phyloP scores from a whole-genome alignment of 2,329 filamentous ascomycete genomes.

The Fusarium floridanum region DNA sequence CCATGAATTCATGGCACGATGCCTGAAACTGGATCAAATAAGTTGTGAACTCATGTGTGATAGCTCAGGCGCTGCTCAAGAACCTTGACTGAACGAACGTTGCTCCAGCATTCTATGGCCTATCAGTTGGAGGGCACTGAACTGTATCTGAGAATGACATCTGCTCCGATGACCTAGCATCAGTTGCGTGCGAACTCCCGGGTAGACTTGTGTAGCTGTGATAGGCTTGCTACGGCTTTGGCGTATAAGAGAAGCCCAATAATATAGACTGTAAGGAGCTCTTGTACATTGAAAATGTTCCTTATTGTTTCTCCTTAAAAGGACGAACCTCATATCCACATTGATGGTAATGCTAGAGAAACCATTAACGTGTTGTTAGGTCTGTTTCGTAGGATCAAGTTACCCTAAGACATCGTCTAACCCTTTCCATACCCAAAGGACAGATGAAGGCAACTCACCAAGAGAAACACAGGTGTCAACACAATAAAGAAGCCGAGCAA shows the following conservation, averaged over 20 bases:
- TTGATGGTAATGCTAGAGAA: background rate
- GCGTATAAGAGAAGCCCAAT: too few species aligned
- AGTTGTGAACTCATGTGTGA: background rate
- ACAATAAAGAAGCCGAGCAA: background rate
- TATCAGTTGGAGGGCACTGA: rapidly evolving
- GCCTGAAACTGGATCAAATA: background rate
- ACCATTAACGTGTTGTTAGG: too few species aligned
- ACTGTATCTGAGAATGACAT: background rate
- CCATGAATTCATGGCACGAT: background rate
- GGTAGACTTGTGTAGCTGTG: background rate
- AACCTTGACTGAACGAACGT: background rate
- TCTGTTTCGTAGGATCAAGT: too few species aligned
- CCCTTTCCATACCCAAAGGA: too few species aligned
- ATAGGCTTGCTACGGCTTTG: background rate
- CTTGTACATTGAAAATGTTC: too few species aligned
- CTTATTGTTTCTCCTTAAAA: too few species aligned
- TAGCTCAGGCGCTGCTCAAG: background rate
- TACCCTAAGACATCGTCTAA: too few species aligned
- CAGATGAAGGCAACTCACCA: background rate
- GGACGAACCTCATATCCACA: rapidly evolving
- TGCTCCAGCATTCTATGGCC: background rate
- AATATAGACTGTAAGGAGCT: too few species aligned
- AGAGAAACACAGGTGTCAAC: background rate
- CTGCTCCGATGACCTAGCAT: background rate
- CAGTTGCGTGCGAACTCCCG: background rate